Base-by-base conservation (phyloP, 2,329 filamentous ascomycete species). In the Myotisia sp. region DNA sequence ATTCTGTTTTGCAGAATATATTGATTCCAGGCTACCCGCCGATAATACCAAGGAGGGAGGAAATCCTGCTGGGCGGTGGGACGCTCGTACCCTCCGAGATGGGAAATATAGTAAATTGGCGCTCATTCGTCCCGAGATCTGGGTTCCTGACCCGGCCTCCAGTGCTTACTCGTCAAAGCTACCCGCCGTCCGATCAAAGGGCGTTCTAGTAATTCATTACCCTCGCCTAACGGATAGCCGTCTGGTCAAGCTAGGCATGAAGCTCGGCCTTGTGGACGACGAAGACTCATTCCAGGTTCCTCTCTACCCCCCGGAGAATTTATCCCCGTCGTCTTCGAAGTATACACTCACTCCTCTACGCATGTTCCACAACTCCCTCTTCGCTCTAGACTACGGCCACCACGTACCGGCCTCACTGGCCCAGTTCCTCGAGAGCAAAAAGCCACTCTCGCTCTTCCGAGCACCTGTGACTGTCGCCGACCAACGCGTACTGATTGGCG, bases 1-100 rank as follows among this genome's bases (percentile, higher is more conserved):
- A 45, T 92, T 85, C 61, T 78, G 74, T 30, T 82, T 94, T 51
- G 84, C 80, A 2, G 78, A 86, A 54, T 53, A 64, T 26, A 52
- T 62, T 22, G 38, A 40, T 9, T 22, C 37, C 21, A 19, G 12
- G 20, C 29, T 26, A 26, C 26, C 12, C 10, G 28, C 26, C 18
- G 27, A 10, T 13, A 34, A 12, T 32, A 39, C 29, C 29, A 57
- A 60, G 42, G 53, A 54, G 35, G 27, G 32, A 13, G 9, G 31
- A 7, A 24, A 23, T 17, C n/a, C 20, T 13, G 18, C 49, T 55
- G 30, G 65, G 64, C 44, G 56, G 58, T 62, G 59, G 58, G 53
- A 46, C 13, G 52, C 50, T 20, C 59, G 62, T 12, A 60, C 60
- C 1, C 44, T 62, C 16, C 58, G 65, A 2, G 60, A 64, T 37